Evolutionary conservation across 1,284 basidiomycete species (phyloP), one percentile per base, ranked within the genome.

Genomic region (Athelia sp.): DNA sequence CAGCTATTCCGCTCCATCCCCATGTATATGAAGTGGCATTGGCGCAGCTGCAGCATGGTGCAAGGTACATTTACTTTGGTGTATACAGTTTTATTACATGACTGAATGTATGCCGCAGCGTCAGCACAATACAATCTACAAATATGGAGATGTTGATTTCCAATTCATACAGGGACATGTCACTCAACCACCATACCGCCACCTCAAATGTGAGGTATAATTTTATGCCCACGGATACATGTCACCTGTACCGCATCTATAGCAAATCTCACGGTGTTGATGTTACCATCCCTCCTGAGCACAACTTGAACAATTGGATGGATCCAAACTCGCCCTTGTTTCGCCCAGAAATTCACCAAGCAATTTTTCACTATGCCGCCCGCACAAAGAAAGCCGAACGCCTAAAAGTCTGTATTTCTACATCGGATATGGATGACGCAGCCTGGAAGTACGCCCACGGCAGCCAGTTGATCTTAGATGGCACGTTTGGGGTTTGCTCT

Each of bases 401-500:
- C 1, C 57, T 70, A 48, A 53, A 60, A 38, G 44, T 61, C 26
- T 29, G 26, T 13, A 29, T 70, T 10, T 46, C 62, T 0, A 69
- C 68, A 1, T 29, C 32, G 2, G 62, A 68, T 23, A 71, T 71
- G 69, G 51, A 62, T 6, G 53, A 60, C 4, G 65, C 64, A 1
- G 59, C 69, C 0, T 68, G 67, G 65, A 57, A 61, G 40, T 65
- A 66, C 48, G 61, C 45, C 2, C 66, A 71, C 46, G 36, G 55
- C 1, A 45, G 43, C 3, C 68, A 71, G 52, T 52, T 71, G 2
- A 54, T 71, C 15, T 53, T 72, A 14, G 68, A 72, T 52, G 68
- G 69, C 0, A 72, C 69, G 3, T 72, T 72, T 52, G 68, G 70
- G 0, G 44, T 72, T 10, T 69, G 68, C 43, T 53, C 56, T 22